A percentile compares a stretch with the other conserved stretches of the same genome.
Conservation (phyloP, 345 rosid genomes). For the Gossypium rotundifolium region DNA sequence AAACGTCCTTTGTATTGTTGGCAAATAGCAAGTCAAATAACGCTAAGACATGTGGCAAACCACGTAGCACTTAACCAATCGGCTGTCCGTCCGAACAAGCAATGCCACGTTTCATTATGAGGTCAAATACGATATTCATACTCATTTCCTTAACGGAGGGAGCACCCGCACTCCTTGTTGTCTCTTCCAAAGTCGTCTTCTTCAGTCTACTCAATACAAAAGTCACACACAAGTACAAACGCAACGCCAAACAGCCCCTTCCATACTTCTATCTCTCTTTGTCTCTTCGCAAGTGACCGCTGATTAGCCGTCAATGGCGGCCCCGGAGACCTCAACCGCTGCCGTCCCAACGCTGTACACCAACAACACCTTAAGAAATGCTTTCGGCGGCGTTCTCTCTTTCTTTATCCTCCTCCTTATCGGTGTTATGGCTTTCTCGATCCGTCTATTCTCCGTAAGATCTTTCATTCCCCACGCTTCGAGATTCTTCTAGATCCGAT, state of each 20-base stretch:
- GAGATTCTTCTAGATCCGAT: conserved; percentile 33
- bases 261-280: background rate
- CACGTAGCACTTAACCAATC: background rate
- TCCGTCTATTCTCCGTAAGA: conserved; percentile 95
- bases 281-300: conserved; percentile 18
- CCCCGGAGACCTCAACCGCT: conserved; percentile 28
- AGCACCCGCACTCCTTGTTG: conserved; percentile 4
- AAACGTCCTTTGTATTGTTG: no score
- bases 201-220: conserved; percentile 8
- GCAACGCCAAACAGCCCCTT: background rate
- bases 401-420: conserved; percentile 80
- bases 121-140: background rate
- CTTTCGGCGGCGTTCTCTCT: conserved; percentile 74
- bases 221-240: background rate
- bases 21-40: background rate
- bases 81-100: background rate
- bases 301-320: conserved; percentile 56
- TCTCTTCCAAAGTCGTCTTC: conserved; percentile 15
- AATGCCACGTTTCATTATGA: background rate
- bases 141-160: background rate
- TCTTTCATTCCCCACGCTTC: background rate
- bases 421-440: conserved; percentile 97
- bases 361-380: conserved; percentile 46
- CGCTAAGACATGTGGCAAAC: background rate
- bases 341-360: conserved; percentile 16